phyloP scores from a whole-genome alignment of 257 asterid genomes.

The Solanum gandarillasii region DNA sequence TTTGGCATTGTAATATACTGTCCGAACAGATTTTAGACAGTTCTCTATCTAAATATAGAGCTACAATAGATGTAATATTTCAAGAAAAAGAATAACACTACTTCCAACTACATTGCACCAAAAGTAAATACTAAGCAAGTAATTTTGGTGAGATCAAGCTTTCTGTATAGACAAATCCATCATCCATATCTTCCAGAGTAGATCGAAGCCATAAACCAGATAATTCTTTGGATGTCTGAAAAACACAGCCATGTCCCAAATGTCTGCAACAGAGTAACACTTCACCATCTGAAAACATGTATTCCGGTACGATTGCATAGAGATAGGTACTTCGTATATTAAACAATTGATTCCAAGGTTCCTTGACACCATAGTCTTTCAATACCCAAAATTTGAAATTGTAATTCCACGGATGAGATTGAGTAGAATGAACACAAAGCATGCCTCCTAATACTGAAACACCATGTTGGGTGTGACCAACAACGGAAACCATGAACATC shows the following conservation, averaged over 20 bases:
- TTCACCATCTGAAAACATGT: neutral
- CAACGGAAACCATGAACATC: neutral
- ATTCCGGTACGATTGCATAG: neutral
- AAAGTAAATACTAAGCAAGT: neutral
- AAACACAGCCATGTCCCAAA: neutral
- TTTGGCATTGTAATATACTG: neutral
- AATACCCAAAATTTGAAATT: neutral
- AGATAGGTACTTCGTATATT: neutral
- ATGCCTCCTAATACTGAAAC: neutral
- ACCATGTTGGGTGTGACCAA: neutral
- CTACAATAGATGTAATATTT: neutral
- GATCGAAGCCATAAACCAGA: neutral
- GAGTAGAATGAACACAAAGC: neutral
- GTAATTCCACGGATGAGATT: no score
- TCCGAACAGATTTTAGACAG: neutral
- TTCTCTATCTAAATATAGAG: neutral
- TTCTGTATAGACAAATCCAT: neutral
- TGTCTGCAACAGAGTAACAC: neutral
- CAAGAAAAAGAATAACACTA: neutral
- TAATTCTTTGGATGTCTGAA: neutral
- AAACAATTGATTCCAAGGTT: neutral
- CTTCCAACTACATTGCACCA: neutral
- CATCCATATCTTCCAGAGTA: neutral
- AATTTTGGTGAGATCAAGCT: neutral
- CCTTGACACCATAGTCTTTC: neutral